phyloP scores from a whole-genome alignment of 768 basidiomycete genomes.

The Pulveroboletus frians region DNA sequence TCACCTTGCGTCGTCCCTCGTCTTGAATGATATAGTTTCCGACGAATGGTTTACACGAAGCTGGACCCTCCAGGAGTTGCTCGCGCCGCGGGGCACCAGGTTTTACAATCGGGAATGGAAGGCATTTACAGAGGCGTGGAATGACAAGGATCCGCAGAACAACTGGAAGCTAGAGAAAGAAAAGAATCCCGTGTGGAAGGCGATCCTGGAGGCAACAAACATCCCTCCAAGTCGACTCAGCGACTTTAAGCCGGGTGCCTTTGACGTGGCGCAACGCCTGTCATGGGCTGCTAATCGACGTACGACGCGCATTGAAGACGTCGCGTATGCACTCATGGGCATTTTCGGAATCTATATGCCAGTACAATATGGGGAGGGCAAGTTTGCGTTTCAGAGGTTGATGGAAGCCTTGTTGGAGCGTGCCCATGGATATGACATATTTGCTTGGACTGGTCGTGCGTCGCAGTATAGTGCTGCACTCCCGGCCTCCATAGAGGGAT shows the following conservation, averaged over 20 bases:
- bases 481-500: slow-evolving; percentile 5
- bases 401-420: too few species aligned
- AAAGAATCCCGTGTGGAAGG: too few species aligned
- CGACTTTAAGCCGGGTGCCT: too few species aligned
- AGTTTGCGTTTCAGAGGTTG: too few species aligned
- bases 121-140: background rate
- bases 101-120: slow-evolving; percentile 13
- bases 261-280: background rate
- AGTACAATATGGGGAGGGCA: slow-evolving; percentile 20
- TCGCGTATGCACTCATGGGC: slow-evolving; percentile 22
- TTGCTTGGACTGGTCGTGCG: slow-evolving; percentile 5
- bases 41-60: slow-evolving; percentile 19
- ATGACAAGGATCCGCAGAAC: too few species aligned
- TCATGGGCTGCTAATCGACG: slow-evolving; percentile 19
- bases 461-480: slow-evolving; percentile 6
- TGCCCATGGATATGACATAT: too few species aligned
- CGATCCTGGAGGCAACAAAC: too few species aligned
- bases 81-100: slow-evolving; percentile 15
- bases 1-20: too few species aligned
- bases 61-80: slow-evolving; percentile 16
- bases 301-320: slow-evolving; percentile 23
- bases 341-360: slow-evolving; percentile 20
- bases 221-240: too few species aligned
- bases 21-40: slow-evolving; percentile 1
- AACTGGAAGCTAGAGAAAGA: too few species aligned